Evolutionary conservation across 305 asterid species (phyloP).

Genomic region (Fraxinus ornus): DNA sequence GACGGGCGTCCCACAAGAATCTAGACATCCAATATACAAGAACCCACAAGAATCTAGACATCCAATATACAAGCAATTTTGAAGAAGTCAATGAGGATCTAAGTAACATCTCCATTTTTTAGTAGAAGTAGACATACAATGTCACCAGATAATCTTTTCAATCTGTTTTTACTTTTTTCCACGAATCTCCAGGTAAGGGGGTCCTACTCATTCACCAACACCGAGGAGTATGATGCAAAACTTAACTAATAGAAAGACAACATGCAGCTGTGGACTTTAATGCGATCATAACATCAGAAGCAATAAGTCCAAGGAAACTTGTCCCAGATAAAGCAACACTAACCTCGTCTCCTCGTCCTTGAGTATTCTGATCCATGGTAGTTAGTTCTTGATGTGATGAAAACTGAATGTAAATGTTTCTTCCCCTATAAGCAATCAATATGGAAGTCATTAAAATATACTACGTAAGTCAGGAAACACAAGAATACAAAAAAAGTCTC

Average conservation of each 20-base stretch:
- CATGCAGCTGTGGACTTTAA: constrained; percentile 6
- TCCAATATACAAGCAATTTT: not conserved
- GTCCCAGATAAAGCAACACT: constrained; percentile 24
- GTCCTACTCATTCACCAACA: constrained; percentile 2
- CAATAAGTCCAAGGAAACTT: constrained; percentile 16
- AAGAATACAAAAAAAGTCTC: constrained; percentile 7
- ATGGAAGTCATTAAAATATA: constrained; percentile 14
- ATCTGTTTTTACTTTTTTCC: not conserved
- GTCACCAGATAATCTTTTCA: not conserved
- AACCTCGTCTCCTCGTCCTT: constrained; percentile 97
- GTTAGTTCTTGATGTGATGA: constrained; percentile 98
- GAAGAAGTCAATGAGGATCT: not conserved
- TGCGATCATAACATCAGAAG: constrained; percentile 11
- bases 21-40: not conserved
- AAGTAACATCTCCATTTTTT: not conserved
- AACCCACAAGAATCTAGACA: not conserved
- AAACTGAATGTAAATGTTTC: constrained; percentile 91
- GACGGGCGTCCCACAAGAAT: not conserved
- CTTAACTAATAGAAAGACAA: constrained; percentile 12
- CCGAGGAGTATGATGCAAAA: constrained; percentile 1
- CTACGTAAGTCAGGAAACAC: constrained; percentile 13
- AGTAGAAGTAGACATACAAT: not conserved
- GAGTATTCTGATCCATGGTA: constrained; percentile 82
- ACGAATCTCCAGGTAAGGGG: not conserved
- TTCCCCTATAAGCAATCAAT: constrained; percentile 54